These are phyloP conservation scores for Xylariaceae sp. DNA, from an alignment of 2,329 filamentous ascomycete genomes.

Conservation along the genomic window DNA sequence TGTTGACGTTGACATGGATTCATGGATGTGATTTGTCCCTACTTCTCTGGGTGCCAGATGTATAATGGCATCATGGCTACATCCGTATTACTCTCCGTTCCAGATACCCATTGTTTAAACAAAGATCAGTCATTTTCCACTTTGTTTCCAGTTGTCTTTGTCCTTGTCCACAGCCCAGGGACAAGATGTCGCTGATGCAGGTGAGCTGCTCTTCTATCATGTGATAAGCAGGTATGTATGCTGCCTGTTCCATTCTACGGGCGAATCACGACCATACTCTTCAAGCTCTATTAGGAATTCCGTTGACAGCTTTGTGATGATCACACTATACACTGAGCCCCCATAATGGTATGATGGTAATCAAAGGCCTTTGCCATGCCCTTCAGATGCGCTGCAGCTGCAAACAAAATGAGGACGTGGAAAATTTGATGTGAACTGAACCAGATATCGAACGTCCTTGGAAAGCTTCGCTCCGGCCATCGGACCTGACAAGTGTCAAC, in stretches of 20 bases:
- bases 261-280: not conserved
- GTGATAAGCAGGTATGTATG: too few relatives aligned
- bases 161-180: too few relatives aligned
- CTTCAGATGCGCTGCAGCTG: slow-evolving; percentile 75
- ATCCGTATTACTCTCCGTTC: too few relatives aligned
- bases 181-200: too few relatives aligned
- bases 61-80: too few relatives aligned
- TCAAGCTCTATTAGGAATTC: not conserved
- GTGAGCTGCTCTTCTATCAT: too few relatives aligned
- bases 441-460: slow-evolving; percentile 82
- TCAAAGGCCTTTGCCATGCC: slow-evolving; percentile 84
- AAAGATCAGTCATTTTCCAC: too few relatives aligned
- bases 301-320: not conserved
- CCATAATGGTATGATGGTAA: slow-evolving; percentile 65
- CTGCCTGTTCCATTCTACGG: too few relatives aligned
- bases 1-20: slow-evolving; percentile 10
- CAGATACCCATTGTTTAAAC: too few relatives aligned
- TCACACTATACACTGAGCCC: slow-evolving; percentile 40
- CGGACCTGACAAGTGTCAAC: slow-evolving; percentile 49
- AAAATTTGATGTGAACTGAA: slow-evolving; percentile 96
- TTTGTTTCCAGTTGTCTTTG: too few relatives aligned
- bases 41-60: too few relatives aligned
- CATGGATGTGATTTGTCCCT: not conserved
- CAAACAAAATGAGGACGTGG: slow-evolving; percentile 81
- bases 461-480: slow-evolving; percentile 75